A percentile compares a stretch with the other conserved stretches of the same genome.
Evolutionary conservation across 2,329 filamentous ascomycete genomes (phyloP).

Genomic region (Fusarium sp.): DNA sequence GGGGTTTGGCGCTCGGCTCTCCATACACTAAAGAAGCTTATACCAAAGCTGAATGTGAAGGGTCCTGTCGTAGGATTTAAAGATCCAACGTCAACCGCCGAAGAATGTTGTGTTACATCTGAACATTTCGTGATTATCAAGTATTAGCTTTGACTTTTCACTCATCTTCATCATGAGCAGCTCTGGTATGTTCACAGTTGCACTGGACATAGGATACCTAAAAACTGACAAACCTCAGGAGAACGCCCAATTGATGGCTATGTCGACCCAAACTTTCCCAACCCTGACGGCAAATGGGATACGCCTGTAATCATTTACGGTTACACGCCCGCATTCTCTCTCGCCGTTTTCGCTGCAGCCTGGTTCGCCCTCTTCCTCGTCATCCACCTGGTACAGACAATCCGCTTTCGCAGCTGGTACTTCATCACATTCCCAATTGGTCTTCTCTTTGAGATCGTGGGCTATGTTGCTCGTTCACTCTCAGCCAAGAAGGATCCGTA

Average conservation of each 20-base stretch:
- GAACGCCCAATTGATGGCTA: conserved; percentile 48
- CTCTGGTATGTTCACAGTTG: conserved; percentile 5
- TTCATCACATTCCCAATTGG: conserved; percentile 57
- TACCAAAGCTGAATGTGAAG: neutral
- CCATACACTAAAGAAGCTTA: conserved; percentile 22
- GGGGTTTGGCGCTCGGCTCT: neutral
- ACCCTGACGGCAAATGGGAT: conserved; percentile 56
- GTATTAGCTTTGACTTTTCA: conserved; percentile 19
- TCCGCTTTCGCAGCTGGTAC: conserved; percentile 55
- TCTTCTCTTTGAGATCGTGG: conserved; percentile 58
- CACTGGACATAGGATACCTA: neutral
- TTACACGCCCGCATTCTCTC: conserved; percentile 57
- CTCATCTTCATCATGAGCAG: conserved; percentile 25
- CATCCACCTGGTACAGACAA: conserved; percentile 50
- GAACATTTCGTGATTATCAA: conserved; percentile 5
- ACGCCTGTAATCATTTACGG: conserved; percentile 61
- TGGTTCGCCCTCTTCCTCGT: conserved; percentile 55
- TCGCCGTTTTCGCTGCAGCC: conserved; percentile 53
- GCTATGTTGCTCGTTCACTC: conserved; percentile 59
- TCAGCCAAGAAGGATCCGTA: conserved; percentile 62
- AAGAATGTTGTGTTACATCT: neutral
- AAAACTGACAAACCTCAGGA: neutral
- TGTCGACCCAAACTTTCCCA: conserved; percentile 62
- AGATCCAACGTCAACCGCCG: neutral
- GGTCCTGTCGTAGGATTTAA: conserved; percentile 2